phyloP scores from a whole-genome alignment of 1,139 yeast species.

The Geotrichum siamense region DNA sequence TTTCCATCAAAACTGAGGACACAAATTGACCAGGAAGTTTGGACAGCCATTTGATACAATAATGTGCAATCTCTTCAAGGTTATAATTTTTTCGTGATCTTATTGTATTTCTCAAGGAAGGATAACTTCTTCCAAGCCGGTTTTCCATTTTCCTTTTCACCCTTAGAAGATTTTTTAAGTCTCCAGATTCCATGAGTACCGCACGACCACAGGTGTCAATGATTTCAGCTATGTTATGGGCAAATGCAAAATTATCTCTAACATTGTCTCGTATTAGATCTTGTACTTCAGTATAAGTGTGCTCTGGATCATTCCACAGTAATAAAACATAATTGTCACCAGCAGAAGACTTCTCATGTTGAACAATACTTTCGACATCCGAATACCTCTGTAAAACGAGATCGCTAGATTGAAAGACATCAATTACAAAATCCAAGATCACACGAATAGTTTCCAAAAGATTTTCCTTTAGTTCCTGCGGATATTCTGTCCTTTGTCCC shows the following conservation, averaged over 20 bases:
- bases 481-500: slow-evolving; percentile 19
- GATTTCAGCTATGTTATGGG: slow-evolving; percentile 60
- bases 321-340: slow-evolving; percentile 50
- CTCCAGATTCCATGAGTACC: slow-evolving; percentile 50
- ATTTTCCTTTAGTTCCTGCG: slow-evolving; percentile 27
- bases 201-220: slow-evolving; percentile 66
- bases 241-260: slow-evolving; percentile 54
- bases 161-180: slow-evolving; percentile 45
- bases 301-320: slow-evolving; percentile 71
- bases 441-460: slow-evolving; percentile 43
- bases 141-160: slow-evolving; percentile 46
- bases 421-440: slow-evolving; percentile 66
- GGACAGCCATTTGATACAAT: neutral
- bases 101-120: slow-evolving; percentile 62
- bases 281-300: slow-evolving; percentile 68
- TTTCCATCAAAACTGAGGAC: neutral
- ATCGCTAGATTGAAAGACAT: slow-evolving; percentile 49
- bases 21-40: neutral
- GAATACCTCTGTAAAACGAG: slow-evolving; percentile 33
- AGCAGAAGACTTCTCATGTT: slow-evolving; percentile 19
- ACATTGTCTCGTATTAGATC: slow-evolving; percentile 59
- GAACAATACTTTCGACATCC: slow-evolving; percentile 22
- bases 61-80: slow-evolving; percentile 53
- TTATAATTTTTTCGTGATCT: slow-evolving; percentile 61
- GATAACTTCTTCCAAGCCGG: slow-evolving; percentile 29